Conservation (phyloP, 257 asterid species). For the Solanum peruvianum region DNA sequence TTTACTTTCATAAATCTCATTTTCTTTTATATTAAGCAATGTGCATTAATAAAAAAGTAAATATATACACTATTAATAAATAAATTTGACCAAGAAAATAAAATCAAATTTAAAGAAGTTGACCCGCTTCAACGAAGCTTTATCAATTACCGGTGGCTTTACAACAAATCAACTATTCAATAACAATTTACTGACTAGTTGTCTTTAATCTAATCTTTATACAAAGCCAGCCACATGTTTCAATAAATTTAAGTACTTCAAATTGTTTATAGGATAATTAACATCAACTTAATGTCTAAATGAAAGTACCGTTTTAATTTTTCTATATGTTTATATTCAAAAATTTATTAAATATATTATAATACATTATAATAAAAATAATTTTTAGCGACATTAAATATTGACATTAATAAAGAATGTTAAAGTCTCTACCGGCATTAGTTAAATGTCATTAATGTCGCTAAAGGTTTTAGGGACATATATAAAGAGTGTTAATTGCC, state of each 20-base stretch:
- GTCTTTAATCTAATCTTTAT: not conserved
- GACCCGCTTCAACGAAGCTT: not conserved
- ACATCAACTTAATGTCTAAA: not conserved
- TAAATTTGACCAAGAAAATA: not conserved
- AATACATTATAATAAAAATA: no score
- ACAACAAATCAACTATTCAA: slow-evolving; percentile 1
- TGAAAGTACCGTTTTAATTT: not conserved
- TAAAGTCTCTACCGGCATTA: no score
- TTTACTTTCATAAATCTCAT: not conserved
- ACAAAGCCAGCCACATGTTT: not conserved
- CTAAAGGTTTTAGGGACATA: no score
- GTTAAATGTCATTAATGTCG: no score
- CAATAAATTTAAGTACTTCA: not conserved
- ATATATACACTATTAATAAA: not conserved
- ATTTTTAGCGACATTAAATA: no score
- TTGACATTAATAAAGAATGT: no score
- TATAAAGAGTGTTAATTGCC: no score
- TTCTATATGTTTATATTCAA: not conserved
- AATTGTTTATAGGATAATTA: not conserved
- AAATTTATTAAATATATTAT: no score
- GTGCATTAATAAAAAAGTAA: not conserved
- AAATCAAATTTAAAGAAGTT: not conserved
- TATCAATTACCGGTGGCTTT: not conserved
- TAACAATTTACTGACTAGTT: slow-evolving; percentile 11
- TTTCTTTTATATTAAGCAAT: not conserved